Conservation (phyloP, 164 flowering plant species). For the Stephania yunnanensis region DNA sequence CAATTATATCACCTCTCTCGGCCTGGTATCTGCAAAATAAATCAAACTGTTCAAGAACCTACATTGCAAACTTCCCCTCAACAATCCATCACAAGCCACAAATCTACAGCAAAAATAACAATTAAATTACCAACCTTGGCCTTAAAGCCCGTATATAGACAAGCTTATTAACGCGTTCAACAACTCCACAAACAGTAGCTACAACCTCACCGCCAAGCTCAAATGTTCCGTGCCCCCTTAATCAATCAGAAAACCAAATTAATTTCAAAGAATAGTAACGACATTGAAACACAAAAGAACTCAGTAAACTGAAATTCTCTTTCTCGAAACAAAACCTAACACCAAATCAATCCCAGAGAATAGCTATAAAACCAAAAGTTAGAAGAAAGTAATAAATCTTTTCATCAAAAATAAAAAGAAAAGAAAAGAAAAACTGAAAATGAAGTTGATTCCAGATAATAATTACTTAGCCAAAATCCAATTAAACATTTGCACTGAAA, state of each 20-base stretch:
- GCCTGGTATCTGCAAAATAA: slow-evolving; percentile 77
- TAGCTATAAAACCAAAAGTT: too few relatives aligned
- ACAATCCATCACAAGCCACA: not conserved
- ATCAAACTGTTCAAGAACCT: not conserved
- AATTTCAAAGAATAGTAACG: not conserved
- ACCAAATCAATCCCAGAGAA: too few relatives aligned
- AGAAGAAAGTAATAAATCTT: not conserved
- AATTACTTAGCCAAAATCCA: too few relatives aligned
- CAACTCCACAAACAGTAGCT: slow-evolving; percentile 87
- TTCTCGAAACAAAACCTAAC: not conserved
- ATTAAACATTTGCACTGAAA: too few relatives aligned
- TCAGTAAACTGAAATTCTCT: not conserved
- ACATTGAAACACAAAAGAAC: not conserved
- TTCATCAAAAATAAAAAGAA: not conserved
- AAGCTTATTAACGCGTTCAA: slow-evolving; percentile 89
- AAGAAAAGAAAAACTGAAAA: not conserved
- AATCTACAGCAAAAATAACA: not conserved
- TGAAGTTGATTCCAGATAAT: too few relatives aligned
- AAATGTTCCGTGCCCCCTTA: slow-evolving; percentile 90
- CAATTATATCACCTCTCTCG: slow-evolving; percentile 85
- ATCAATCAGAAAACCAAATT: slow-evolving; percentile 9
- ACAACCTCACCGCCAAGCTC: slow-evolving; percentile 73
- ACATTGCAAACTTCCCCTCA: not conserved
- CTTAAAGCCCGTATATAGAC: slow-evolving; percentile 74
- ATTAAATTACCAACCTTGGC: slow-evolving; percentile 43